Base-by-base conservation (phyloP, 2,329 filamentous ascomycete species). In the Colletotrichum siamense region DNA sequence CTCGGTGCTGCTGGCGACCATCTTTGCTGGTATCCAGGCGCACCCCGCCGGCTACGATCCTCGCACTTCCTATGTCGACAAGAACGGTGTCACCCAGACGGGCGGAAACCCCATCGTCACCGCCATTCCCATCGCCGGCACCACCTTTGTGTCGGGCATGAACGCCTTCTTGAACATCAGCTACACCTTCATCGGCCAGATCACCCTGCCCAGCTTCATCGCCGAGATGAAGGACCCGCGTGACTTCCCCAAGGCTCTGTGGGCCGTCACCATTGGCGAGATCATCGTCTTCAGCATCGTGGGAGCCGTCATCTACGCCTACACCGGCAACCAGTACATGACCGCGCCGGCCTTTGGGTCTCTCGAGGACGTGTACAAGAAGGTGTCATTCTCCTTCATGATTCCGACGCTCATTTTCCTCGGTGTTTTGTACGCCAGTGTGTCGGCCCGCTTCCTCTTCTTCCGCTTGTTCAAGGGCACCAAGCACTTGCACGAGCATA, bases 171-270 rank as follows among this genome's bases (percentile, higher is more conserved):
- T 98, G 83, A 98, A 98, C 85, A 98, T 98, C 82, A 95, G 93
- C 85, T 98, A 98, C 84, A 98, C 96, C 1, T 98, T 98, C 82
- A 98, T 98, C 79, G 96, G 96, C 0, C 96, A 98, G 83, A 98
- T 98, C 81, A 98, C 96, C 0, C 89, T 98, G 16, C 96, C 96
- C 1, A 96, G 94, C 80, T 98, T 98, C 87, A 98, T 98, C 79
- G 96, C 96, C 5, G 96, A 98, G 85, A 98, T 98, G 96, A 94
- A 88, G 73, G 89, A 93, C 32, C 91, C 91, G 3, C 83, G 85
- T 0, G 96, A 98, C 79, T 98, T 98, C 82, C 95, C 95, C 80
- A 98, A 98, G 86, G 95, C 96, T 3, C 91, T 98, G 2, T 98
- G 95, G 92, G 94, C 94, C 3, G 96, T 98, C 77, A 98, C 96